Conservation (phyloP, 208 protist species). For the Herpetomonas tarakana region DNA sequence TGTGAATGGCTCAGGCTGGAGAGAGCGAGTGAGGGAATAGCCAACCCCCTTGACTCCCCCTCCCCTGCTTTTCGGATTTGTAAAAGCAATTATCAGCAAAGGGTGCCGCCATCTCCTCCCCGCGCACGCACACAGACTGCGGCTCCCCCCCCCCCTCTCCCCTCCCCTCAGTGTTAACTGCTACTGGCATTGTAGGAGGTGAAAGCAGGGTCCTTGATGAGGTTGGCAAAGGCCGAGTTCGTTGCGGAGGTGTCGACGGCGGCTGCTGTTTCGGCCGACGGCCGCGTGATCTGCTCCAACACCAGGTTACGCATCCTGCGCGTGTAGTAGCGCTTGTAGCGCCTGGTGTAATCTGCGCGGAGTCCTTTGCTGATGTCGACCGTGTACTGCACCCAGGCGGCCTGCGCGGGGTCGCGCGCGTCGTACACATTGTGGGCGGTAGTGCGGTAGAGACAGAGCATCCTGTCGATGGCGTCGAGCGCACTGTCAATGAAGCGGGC, state of each 20-base stretch:
- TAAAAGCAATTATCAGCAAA: too few species aligned
- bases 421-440: conserved; percentile 21
- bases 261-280: conserved; percentile 18
- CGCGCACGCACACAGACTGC: too few species aligned
- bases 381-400: conserved; percentile 26
- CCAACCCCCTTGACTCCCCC: too few species aligned
- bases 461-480: conserved; percentile 64
- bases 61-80: too few species aligned
- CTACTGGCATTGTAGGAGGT: background rate
- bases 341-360: conserved; percentile 33
- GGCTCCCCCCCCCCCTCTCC: too few species aligned
- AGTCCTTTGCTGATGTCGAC: conserved; percentile 46
- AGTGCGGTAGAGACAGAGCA: conserved; percentile 49
- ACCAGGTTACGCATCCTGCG: conserved; percentile 58
- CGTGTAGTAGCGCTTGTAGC: conserved; percentile 53
- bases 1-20: too few species aligned
- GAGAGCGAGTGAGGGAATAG: too few species aligned
- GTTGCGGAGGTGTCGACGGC: background rate
- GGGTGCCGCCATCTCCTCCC: too few species aligned
- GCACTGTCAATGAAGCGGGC: conserved; percentile 54
- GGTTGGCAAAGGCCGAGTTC: background rate
- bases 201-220: background rate
- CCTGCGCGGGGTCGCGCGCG: conserved; percentile 20
- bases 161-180: too few species aligned
- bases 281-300: conserved; percentile 22